Conservation (phyloP, 805 yeast species). For the Metschnikowia dekortorum region DNA sequence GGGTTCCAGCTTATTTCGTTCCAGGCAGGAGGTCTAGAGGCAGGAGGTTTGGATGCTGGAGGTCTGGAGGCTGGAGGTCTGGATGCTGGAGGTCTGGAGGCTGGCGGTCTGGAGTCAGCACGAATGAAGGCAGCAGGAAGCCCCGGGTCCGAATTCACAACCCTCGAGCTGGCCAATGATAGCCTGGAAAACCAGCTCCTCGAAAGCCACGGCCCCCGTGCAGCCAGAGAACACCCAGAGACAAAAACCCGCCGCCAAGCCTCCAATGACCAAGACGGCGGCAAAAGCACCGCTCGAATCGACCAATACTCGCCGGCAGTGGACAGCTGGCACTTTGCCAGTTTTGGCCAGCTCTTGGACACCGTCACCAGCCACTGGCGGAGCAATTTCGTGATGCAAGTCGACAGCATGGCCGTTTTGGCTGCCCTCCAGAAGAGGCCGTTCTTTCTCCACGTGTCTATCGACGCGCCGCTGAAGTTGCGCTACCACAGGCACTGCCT, state of each 20-base stretch:
- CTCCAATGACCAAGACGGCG: too few species aligned
- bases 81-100: not conserved
- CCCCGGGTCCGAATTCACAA: too few species aligned
- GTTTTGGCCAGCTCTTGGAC: constrained; percentile 46
- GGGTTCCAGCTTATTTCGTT: constrained; percentile 43
- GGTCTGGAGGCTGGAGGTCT: not conserved
- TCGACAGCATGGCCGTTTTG: constrained; percentile 41
- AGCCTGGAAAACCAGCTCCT: too few species aligned
- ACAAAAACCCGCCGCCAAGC: too few species aligned
- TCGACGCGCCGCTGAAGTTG: constrained; percentile 64
- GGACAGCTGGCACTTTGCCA: constrained; percentile 28
- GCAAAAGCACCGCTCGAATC: not conserved
- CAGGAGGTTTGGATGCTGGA: not conserved
- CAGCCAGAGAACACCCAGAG: too few species aligned
- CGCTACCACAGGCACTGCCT: constrained; percentile 38
- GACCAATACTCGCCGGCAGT: not conserved
- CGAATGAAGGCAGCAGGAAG: not conserved
- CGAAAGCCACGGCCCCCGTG: too few species aligned
- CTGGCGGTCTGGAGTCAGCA: not conserved
- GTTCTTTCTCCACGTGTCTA: constrained; percentile 72
- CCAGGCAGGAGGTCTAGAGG: not conserved
- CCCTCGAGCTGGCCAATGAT: too few species aligned
- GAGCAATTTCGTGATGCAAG: constrained; percentile 54
- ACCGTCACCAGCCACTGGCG: constrained; percentile 67
- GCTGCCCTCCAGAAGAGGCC: constrained; percentile 61